Evolutionary conservation across 768 basidiomycete species (phyloP).

Genomic region (Mrakia gelida): DNA sequence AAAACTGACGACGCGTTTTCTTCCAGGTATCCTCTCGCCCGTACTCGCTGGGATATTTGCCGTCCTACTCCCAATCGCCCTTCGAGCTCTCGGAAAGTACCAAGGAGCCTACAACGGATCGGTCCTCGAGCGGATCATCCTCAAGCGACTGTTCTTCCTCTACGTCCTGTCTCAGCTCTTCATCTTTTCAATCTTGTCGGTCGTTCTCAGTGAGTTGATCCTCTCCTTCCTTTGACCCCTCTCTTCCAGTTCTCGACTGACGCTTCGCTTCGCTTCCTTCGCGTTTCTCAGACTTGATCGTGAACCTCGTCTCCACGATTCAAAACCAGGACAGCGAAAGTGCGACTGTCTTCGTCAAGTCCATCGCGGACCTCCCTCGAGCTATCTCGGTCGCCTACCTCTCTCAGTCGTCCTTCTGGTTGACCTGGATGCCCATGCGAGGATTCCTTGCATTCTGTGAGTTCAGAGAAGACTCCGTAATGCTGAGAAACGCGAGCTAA

Average conservation of each 20-base stretch:
- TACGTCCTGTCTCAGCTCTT: constrained; percentile 15
- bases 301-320: background rate
- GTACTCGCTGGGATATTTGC: constrained; percentile 10
- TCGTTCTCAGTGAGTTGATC: constrained; percentile 4
- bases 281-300: background rate
- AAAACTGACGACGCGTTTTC: background rate
- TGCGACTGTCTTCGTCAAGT: background rate
- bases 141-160: constrained; percentile 12
- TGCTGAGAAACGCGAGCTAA: no score
- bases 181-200: constrained; percentile 12
- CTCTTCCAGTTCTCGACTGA: no score
- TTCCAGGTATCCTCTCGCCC: constrained; percentile 6
- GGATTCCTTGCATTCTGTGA: constrained; percentile 22
- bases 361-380: background rate
- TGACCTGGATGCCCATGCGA: constrained; percentile 18
- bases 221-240: background rate
- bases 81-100: constrained; percentile 3
- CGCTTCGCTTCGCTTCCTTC: background rate
- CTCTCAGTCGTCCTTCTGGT: constrained; percentile 8
- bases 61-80: constrained; percentile 4
- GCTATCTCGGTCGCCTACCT: constrained; percentile 6
- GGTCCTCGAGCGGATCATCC: background rate
- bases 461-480: background rate
- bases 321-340: background rate
- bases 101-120: constrained; percentile 19